Percentiles rank a stretch among this genome's conserved stretches.
Evolutionary conservation across 345 rosid genomes (phyloP).

Genomic region (Anastatica hierochuntica): DNA sequence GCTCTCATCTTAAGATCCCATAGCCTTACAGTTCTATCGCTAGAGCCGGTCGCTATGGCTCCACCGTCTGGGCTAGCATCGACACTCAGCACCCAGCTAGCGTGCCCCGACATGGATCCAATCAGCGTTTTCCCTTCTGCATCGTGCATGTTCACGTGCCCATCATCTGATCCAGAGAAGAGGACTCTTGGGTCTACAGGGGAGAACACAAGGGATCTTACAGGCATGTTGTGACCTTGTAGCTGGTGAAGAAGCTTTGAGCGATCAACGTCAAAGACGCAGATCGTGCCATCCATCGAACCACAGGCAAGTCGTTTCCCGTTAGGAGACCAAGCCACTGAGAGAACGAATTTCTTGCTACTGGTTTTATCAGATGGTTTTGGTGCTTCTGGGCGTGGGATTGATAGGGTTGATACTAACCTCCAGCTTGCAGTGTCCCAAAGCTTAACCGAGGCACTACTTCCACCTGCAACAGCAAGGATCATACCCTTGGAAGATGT

Average conservation of each 20-base stretch:
- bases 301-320: slow-evolving; percentile 83
- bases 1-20: slow-evolving; percentile 96
- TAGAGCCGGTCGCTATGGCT: slow-evolving; percentile 82
- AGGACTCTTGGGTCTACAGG: slow-evolving; percentile 65
- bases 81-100: slow-evolving; percentile 88
- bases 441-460: slow-evolving; percentile 87
- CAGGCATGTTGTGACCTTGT: slow-evolving; percentile 91
- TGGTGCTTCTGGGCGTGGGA: slow-evolving; percentile 77
- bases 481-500: slow-evolving; percentile 53
- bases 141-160: slow-evolving; percentile 83
- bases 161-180: slow-evolving; percentile 83
- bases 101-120: slow-evolving; percentile 83
- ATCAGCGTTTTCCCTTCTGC: slow-evolving; percentile 66
- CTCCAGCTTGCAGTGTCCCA: slow-evolving; percentile 98
- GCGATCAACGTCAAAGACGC: slow-evolving; percentile 69
- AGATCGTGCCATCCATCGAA: slow-evolving; percentile 88
- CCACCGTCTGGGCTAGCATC: slow-evolving; percentile 90
- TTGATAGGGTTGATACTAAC: slow-evolving; percentile 47
- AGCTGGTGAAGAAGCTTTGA: slow-evolving; percentile 80
- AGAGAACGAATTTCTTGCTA: slow-evolving; percentile 85
- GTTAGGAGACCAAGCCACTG: slow-evolving; percentile 87
- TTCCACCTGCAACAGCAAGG: slow-evolving; percentile 97
- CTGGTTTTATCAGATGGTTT: slow-evolving; percentile 75
- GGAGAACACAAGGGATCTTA: slow-evolving; percentile 76
- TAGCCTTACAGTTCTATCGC: slow-evolving; percentile 84